Base-by-base conservation (phyloP, 495 filamentous ascomycete species). In the Neurospora pannonica region DNA sequence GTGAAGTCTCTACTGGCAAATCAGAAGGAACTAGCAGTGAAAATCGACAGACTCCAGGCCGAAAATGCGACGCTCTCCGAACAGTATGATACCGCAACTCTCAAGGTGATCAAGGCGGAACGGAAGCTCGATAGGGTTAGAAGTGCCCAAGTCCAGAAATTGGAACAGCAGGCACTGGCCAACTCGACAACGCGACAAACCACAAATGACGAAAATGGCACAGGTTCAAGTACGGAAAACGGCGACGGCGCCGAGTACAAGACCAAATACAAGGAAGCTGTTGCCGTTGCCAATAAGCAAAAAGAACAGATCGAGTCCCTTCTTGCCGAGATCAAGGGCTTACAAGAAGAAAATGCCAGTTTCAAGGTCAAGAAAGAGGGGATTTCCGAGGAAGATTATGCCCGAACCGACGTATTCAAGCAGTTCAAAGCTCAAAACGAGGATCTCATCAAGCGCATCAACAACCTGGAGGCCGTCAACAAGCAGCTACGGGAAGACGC, bases 31-130 rank as follows among this genome's bases (percentile, higher is more conserved):
- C 89, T 93, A 74, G 87, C 91, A 15, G 85, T 90, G 13, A 92
- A 96, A 77, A 83, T 97, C 69, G 94, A 96, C 74, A 89, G 90
- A 71, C 85, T 94, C 3, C 85, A 90, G 39, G 83, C 89, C 10
- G 94, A 98, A 76, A 95, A 96, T 76, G 90, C 97, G 70, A 89
- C 92, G 75, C 86, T 97, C 15, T 92, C 92, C 67, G 92, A 94
- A 70, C 91, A 94, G 71, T 85, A 97, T 13, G 94, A 97, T 75
- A 89, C 87, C 71, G 95, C 96, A 5, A 95, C 94, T 4, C 84
- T 95, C 43, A 91, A 96, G 72, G 97, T 97, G 76, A 93, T 98
- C 88, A 91, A 94, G 74, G 96, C 96, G 4, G 96, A 98, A 79
- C 95, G 95, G 84, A 94, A 93, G 81, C 86, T 98, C 19, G 96